Conservation (phyloP, 1,139 yeast genomes). For the Pichia norvegensis region DNA sequence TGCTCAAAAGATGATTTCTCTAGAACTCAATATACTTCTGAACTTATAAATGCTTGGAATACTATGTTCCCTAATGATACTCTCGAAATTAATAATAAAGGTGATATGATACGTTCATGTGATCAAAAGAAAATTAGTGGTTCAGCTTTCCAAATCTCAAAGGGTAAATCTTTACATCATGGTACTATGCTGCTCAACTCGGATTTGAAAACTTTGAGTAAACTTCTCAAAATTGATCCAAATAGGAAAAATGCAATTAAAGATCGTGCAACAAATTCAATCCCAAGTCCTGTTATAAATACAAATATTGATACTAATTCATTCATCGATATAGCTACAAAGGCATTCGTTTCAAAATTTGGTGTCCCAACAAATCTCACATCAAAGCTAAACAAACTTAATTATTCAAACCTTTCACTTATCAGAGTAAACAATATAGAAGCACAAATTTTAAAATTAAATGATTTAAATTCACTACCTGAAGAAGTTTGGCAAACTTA, state of each 20-base stretch:
- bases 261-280: constrained; percentile 67
- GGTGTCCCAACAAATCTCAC: constrained; percentile 24
- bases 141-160: constrained; percentile 79
- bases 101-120: constrained; percentile 59
- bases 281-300: constrained; percentile 69
- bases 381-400: neutral
- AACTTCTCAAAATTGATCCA: constrained; percentile 38
- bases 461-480: constrained; percentile 34
- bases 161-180: constrained; percentile 85
- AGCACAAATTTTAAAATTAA: constrained; percentile 19
- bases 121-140: constrained; percentile 66
- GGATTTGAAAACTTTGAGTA: constrained; percentile 47
- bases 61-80: constrained; percentile 14
- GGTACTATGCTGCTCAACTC: constrained; percentile 88
- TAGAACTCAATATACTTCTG: constrained; percentile 51
- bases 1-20: constrained; percentile 56
- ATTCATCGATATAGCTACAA: constrained; percentile 42
- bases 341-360: constrained; percentile 38
- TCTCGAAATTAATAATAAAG: constrained; percentile 54
- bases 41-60: constrained; percentile 48
- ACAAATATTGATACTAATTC: constrained; percentile 38
- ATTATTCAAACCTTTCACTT: constrained; percentile 13
- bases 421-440: constrained; percentile 10
- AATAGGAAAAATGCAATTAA: constrained; percentile 29
- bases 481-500: constrained; percentile 38